Evolutionary conservation across 2,329 filamentous ascomycete genomes (phyloP).

Genomic region (Cladorrhinum sp.): DNA sequence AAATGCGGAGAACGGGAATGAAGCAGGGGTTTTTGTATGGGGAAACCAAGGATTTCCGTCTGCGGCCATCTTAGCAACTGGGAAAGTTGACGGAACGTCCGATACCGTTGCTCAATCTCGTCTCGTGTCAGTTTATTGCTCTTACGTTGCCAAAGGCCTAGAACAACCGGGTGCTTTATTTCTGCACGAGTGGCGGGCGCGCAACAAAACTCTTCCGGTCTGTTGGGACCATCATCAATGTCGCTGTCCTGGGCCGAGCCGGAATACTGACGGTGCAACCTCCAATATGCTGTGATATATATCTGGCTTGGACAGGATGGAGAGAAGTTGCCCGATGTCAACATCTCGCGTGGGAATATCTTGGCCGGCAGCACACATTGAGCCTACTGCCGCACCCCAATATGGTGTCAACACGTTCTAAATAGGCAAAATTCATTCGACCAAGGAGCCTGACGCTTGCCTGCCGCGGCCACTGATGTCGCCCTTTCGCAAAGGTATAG

Average conservation of each 20-base stretch:
- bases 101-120: slow-evolving; percentile 17
- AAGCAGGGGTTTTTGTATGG: slow-evolving; percentile 1
- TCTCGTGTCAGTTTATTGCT: slow-evolving; percentile 11
- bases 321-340: slow-evolving; percentile 13
- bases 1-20: slow-evolving; percentile 18
- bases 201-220: background rate
- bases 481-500: too few species aligned
- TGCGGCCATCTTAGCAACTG: slow-evolving; percentile 1
- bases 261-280: background rate
- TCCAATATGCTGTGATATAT: background rate
- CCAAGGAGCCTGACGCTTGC: slow-evolving; percentile 13
- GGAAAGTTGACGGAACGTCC: slow-evolving; percentile 19
- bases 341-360: slow-evolving; percentile 14
- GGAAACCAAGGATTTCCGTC: slow-evolving; percentile 1
- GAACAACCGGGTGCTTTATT: background rate
- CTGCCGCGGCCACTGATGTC: slow-evolving; percentile 6
- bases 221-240: background rate
- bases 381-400: slow-evolving; percentile 25
- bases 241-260: background rate
- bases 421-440: slow-evolving; percentile 26
- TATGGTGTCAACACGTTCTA: slow-evolving; percentile 18
- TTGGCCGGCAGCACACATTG: slow-evolving; percentile 14
- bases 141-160: slow-evolving; percentile 5
- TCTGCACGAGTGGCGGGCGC: background rate
- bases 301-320: slow-evolving; percentile 3